These are phyloP conservation scores for Leucaena leucocephala DNA, from an alignment of 306 rosid species.

Conservation along the genomic window DNA sequence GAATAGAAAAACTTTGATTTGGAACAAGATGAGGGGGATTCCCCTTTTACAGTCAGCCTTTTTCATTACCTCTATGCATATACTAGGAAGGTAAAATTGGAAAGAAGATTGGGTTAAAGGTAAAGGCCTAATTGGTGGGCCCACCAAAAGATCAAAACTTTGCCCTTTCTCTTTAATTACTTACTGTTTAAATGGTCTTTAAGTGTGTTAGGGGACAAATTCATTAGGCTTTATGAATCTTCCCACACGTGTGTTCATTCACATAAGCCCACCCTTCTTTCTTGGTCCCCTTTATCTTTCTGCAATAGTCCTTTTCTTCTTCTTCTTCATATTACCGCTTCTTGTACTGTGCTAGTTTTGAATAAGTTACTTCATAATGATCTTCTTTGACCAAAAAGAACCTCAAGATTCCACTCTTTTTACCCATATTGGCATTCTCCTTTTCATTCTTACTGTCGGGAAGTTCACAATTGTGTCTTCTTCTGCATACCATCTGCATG, in stretches of 20 bases:
- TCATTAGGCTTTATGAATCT: conserved; percentile 25
- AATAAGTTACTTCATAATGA: conserved; percentile 25
- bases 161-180: not conserved
- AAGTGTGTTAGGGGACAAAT: conserved; percentile 34
- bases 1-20: conserved; percentile 23
- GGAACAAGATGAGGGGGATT: conserved; percentile 20
- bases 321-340: not conserved
- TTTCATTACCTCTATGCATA: conserved; percentile 27
- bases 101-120: conserved; percentile 39
- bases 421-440: conserved; percentile 50
- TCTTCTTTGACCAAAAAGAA: conserved; percentile 27
- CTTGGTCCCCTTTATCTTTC: conserved; percentile 10
- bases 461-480: conserved; percentile 54
- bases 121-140: conserved; percentile 38
- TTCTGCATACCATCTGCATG: conserved; percentile 56
- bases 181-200: conserved; percentile 17
- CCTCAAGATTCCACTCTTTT: conserved; percentile 41
- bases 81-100: conserved; percentile 31
- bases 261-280: conserved; percentile 27
- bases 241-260: conserved; percentile 52
- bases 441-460: conserved; percentile 58
- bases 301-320: conserved; percentile 7
- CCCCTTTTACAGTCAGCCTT: conserved; percentile 25
- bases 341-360: conserved; percentile 4
- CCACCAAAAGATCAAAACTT: conserved; percentile 40